phyloP scores from a whole-genome alignment of 1,284 basidiomycete species.

The Melanopsichium pennsylvanicum region DNA sequence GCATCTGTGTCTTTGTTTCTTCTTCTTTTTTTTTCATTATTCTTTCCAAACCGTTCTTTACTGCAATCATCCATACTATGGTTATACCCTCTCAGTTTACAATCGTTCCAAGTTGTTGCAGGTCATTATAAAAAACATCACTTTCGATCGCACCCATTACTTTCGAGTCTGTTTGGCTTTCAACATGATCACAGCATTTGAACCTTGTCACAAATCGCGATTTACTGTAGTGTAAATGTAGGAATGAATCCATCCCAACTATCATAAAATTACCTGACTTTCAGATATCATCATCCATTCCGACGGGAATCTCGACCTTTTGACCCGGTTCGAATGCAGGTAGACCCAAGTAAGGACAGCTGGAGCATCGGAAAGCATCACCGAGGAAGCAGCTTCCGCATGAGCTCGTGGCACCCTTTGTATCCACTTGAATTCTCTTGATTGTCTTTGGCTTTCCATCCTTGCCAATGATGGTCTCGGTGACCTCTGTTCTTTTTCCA shows the following conservation, averaged over 20 bases:
- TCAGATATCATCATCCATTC: slow-evolving; percentile 63
- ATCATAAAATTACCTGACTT: too few relatives aligned
- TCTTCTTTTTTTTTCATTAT: too few relatives aligned
- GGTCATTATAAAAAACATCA: too few relatives aligned
- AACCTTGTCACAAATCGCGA: too few relatives aligned
- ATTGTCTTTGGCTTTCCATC: slow-evolving; percentile 60
- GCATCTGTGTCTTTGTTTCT: too few relatives aligned
- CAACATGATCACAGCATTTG: too few relatives aligned
- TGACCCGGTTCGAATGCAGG: slow-evolving; percentile 98
- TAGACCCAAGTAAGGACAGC: slow-evolving; percentile 93
- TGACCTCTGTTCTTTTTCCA: slow-evolving; percentile 49
- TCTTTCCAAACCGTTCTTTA: too few relatives aligned
- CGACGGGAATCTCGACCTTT: slow-evolving; percentile 77
- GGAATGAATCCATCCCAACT: too few relatives aligned
- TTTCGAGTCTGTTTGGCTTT: too few relatives aligned
- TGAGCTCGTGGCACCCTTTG: slow-evolving; percentile 75
- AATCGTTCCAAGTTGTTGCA: too few relatives aligned
- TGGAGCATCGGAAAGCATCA: slow-evolving; percentile 93
- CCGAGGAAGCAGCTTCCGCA: slow-evolving; percentile 98
- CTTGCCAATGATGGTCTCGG: slow-evolving; percentile 57
- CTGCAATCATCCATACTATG: neutral
- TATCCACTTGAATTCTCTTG: slow-evolving; percentile 64
- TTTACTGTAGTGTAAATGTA: too few relatives aligned
- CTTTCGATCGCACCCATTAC: too few relatives aligned
- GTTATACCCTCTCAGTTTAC: slow-evolving; percentile 1